Conservation (phyloP, 768 basidiomycete genomes). For the Kwoniella heveanensis region DNA sequence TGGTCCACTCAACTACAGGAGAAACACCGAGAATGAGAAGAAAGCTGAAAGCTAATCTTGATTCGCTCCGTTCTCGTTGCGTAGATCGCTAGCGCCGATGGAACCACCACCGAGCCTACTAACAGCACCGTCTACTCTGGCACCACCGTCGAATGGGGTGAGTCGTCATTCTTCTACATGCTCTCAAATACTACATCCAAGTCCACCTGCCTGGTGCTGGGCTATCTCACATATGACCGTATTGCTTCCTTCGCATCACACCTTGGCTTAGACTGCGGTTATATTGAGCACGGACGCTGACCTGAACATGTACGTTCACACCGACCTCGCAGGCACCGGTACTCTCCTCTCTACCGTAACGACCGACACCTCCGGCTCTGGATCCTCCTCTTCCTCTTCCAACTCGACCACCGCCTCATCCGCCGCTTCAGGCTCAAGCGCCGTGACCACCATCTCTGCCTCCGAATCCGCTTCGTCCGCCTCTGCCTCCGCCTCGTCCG, state of each 20-base stretch:
- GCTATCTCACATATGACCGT: too few species aligned
- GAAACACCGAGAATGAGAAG: too few species aligned
- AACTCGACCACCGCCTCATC: constrained; percentile 13
- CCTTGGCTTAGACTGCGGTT: too few species aligned
- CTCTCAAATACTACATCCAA: too few species aligned
- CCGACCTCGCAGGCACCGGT: constrained; percentile 24
- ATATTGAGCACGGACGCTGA: too few species aligned
- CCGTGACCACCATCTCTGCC: constrained; percentile 10
- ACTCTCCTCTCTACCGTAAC: constrained; percentile 33
- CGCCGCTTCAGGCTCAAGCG: constrained; percentile 8
- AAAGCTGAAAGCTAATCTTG: too few species aligned
- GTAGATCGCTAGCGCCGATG: constrained; percentile 52
- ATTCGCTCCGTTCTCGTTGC: too few species aligned
- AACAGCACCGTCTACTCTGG: constrained; percentile 47
- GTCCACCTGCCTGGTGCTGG: too few species aligned
- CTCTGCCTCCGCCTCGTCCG: constrained; percentile 9
- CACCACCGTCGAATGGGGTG: constrained; percentile 48
- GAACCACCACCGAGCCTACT: constrained; percentile 42
- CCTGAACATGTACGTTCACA: too few species aligned
- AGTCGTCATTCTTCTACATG: too few species aligned
- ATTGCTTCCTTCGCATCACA: too few species aligned
- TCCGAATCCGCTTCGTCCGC: constrained; percentile 21
- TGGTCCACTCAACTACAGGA: too few species aligned
- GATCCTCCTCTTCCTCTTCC: constrained; percentile 11
- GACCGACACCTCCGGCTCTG: constrained; percentile 26